Evolutionary conservation across 306 rosid species (phyloP).

Genomic region (Acacia melanoxylon): DNA sequence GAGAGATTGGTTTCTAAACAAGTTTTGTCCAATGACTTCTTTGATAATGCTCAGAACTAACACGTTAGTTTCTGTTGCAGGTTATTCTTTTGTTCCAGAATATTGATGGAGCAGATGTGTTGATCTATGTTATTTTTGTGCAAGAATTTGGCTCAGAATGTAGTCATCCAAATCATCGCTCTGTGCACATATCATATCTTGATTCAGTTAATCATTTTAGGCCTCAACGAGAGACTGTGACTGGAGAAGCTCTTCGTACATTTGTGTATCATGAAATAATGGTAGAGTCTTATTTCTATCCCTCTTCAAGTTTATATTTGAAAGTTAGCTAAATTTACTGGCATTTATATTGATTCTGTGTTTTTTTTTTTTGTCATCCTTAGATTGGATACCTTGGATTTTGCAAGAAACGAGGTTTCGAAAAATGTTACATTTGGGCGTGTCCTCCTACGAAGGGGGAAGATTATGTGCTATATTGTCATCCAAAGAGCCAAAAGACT

Average conservation of each 20-base stretch:
- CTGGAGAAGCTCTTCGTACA: constrained; percentile 72
- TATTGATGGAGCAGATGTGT: constrained; percentile 71
- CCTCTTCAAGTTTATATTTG: background rate
- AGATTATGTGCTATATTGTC: constrained; percentile 64
- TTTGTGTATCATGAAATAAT: constrained; percentile 74
- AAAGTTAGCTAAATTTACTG: background rate
- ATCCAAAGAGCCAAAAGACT: constrained; percentile 58
- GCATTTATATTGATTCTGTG: background rate
- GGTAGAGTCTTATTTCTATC: constrained; percentile 32
- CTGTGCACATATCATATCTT: constrained; percentile 63
- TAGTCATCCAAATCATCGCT: constrained; percentile 52
- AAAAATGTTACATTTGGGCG: constrained; percentile 64
- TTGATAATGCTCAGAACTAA: background rate
- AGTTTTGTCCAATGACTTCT: background rate
- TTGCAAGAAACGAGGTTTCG: constrained; percentile 67
- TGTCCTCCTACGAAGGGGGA: constrained; percentile 65
- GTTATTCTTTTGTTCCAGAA: constrained; percentile 70
- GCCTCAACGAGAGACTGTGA: constrained; percentile 41
- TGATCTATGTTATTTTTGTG: constrained; percentile 62
- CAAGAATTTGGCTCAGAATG: constrained; percentile 80
- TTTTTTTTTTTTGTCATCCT: background rate
- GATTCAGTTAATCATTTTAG: constrained; percentile 73
- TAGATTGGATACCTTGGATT: constrained; percentile 75
- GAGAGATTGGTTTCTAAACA: background rate
- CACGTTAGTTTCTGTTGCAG: constrained; percentile 35